These are phyloP conservation scores for Gossypium armourianum DNA, from an alignment of 441 rosid species.

Conservation along the genomic window DNA sequence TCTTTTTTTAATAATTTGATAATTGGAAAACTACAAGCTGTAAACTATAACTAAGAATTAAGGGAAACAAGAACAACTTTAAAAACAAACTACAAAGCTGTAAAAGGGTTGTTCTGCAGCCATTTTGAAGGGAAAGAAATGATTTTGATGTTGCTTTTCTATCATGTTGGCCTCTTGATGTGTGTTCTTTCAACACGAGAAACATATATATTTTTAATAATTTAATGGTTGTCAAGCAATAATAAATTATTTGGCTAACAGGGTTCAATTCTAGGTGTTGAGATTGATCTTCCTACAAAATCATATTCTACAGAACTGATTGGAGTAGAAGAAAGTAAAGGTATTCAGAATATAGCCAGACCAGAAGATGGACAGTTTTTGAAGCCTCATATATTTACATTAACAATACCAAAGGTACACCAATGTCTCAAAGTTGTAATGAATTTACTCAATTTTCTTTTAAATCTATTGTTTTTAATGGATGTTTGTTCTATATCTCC, in stretches of 20 bases:
- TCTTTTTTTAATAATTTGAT: background rate
- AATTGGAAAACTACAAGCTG: background rate
- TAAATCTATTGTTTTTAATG: background rate
- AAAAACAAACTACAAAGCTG: background rate
- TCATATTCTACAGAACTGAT: conserved; percentile 49
- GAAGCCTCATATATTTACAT: conserved; percentile 57
- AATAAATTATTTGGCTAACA: conserved; percentile 63
- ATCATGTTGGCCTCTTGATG: background rate
- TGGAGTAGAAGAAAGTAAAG: conserved; percentile 33
- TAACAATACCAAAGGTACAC: conserved; percentile 64
- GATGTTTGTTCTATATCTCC: conserved; percentile 14
- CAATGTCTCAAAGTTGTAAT: background rate
- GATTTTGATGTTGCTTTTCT: background rate
- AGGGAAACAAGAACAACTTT: background rate
- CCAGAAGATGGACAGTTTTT: conserved; percentile 57
- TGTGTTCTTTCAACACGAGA: background rate
- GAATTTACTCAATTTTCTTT: background rate
- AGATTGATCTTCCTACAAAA: conserved; percentile 55
- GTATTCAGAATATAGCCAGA: conserved; percentile 30
- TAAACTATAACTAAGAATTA: no score
- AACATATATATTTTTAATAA: background rate
- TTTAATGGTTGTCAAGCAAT: conserved; percentile 25
- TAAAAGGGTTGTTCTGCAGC: background rate
- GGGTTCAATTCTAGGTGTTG: conserved; percentile 98
- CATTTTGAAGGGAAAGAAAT: background rate